These are phyloP conservation scores for Aspergillaceae sp. DNA, from an alignment of 2,329 filamentous ascomycete species.

Conservation along the genomic window DNA sequence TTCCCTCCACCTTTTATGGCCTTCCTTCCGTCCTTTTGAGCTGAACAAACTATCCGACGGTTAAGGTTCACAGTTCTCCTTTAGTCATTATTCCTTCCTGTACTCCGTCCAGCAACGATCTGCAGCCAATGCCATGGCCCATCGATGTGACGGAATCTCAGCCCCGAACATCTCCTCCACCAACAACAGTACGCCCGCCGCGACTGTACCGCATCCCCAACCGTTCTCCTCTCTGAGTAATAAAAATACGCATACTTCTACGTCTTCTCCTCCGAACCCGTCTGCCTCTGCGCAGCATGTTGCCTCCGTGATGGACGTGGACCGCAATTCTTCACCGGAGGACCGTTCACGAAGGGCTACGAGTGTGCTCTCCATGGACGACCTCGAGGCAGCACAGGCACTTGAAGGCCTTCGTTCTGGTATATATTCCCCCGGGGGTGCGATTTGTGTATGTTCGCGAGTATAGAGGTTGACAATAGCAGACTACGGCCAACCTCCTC, in stretches of 20 bases:
- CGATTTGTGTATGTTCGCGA: neutral
- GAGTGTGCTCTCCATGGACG: slow-evolving; percentile 42
- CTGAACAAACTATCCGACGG: neutral
- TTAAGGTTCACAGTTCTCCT: neutral
- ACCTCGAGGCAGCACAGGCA: slow-evolving; percentile 60
- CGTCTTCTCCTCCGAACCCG: slow-evolving; percentile 6
- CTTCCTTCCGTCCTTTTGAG: neutral
- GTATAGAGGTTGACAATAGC: slow-evolving; percentile 7
- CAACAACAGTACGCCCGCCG: slow-evolving; percentile 1
- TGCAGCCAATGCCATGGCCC: slow-evolving; percentile 9
- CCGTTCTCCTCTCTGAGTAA: neutral
- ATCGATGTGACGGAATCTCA: slow-evolving; percentile 11
- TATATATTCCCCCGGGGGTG: slow-evolving; percentile 31
- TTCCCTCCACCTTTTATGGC: neutral
- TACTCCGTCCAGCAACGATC: neutral
- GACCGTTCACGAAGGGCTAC: slow-evolving; percentile 36
- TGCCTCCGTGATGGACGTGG: slow-evolving; percentile 32
- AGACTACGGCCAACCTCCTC: slow-evolving; percentile 62
- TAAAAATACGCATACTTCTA: slow-evolving; percentile 1
- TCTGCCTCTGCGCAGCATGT: slow-evolving; percentile 16
- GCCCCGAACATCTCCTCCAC: slow-evolving; percentile 7
- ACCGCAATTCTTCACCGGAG: slow-evolving; percentile 24
- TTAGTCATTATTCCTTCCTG: neutral
- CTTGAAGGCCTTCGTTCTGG: slow-evolving; percentile 65
- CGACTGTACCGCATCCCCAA: slow-evolving; percentile 10